A percentile compares a stretch with the other conserved stretches of the same genome.
phyloP scores from a whole-genome alignment of 2,329 filamentous ascomycete species.

The Reticulascus tulasneorum region DNA sequence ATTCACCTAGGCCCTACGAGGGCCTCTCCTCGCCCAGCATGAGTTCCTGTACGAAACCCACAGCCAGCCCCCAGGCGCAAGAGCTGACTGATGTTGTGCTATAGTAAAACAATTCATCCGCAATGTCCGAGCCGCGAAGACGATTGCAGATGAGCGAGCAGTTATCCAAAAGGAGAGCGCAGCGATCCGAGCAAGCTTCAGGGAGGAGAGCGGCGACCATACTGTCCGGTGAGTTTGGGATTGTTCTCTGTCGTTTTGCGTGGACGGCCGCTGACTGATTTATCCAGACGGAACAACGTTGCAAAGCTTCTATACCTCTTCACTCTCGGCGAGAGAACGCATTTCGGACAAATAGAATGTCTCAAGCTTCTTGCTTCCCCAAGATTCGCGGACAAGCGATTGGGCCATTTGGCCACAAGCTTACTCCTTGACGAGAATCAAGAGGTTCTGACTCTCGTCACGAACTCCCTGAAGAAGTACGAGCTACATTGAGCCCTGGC shows the following conservation, averaged over 20 bases:
- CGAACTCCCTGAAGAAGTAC: slow-evolving; percentile 96
- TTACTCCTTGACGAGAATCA: slow-evolving; percentile 96
- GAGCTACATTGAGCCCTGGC: not conserved
- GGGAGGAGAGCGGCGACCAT: slow-evolving; percentile 92
- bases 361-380: slow-evolving; percentile 95
- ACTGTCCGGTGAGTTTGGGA: slow-evolving; percentile 68
- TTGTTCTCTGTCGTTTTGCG: slow-evolving; percentile 4
- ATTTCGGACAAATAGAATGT: slow-evolving; percentile 99
- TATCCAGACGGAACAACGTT: slow-evolving; percentile 87
- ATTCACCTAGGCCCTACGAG: slow-evolving; percentile 10
- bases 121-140: slow-evolving; percentile 97
- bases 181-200: slow-evolving; percentile 93
- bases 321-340: slow-evolving; percentile 92
- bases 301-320: slow-evolving; percentile 98
- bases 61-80: slow-evolving; percentile 3
- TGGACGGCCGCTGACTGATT: slow-evolving; percentile 12
- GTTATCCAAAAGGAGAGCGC: slow-evolving; percentile 99
- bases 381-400: slow-evolving; percentile 93
- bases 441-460: slow-evolving; percentile 93
- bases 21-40: slow-evolving; percentile 23
- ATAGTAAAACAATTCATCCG: slow-evolving; percentile 99
- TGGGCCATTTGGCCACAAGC: slow-evolving; percentile 96
- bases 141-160: slow-evolving; percentile 95
- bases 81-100: slow-evolving; percentile 9
- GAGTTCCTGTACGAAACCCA: slow-evolving; percentile 32